Evolutionary conservation across 768 basidiomycete genomes (phyloP), one percentile per base, ranked within the genome.

Genomic region (Candolleomyces eurysporus): DNA sequence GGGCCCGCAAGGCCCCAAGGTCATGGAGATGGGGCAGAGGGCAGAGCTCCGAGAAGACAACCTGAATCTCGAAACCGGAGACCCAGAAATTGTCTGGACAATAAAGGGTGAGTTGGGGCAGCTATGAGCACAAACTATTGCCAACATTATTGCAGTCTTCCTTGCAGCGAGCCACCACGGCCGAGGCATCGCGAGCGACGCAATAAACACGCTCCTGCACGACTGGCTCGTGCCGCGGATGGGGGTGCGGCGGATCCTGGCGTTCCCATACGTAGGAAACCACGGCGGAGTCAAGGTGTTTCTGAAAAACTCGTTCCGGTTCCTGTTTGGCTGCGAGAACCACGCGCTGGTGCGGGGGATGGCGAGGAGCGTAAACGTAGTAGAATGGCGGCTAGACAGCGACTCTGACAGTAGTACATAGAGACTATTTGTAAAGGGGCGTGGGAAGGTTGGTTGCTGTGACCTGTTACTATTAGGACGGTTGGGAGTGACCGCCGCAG

Each of bases 221-320:
- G 66, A 77, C 16, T 90, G 88, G 87, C 82, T 76, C 48, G 75
- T 88, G 39, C 86, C 87, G 0, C 76, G 84, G 45, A 88, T 91
- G 87, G 78, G 79, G 0, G 78, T 80, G 10, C 76, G 77, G 10
- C 65, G 65, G 32, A 74, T 89, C 56, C 68, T 76, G 6, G 79
- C 72, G 0, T 74, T 74, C 5, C 76, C 80, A 6, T 82, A 82
- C 48, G 63, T 68, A 1, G 86, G 78, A 4, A 91, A 91, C 71
- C 64, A 69, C 26, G 87, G 77, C 0, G 90, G 88, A 62, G 71
- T 78, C 10, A 75, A 82, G 46, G 86, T 89, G 19, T 88, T 91
- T 30, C 50, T 65, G 46, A 72, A 69, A 62, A 72, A 71, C 53
- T 67, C 68, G 11, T 73, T 73, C 60, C 65, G 63, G 46, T 53